Conservation (phyloP, 1,139 yeast genomes). For the Taphrina betulina region DNA sequence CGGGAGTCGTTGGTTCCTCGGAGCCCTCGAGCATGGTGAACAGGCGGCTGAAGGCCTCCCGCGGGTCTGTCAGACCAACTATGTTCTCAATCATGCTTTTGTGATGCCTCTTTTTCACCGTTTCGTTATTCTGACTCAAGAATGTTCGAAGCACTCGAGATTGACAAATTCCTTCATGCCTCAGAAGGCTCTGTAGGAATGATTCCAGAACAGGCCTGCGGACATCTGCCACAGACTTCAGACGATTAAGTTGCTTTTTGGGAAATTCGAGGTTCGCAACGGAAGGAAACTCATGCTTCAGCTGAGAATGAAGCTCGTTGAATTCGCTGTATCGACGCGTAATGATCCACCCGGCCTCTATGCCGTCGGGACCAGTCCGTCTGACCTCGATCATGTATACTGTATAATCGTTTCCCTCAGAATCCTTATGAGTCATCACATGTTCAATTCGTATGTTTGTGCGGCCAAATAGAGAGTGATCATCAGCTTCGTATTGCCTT, state of each 20-base stretch:
- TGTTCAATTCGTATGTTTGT: slow-evolving; percentile 1
- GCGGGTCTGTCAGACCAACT: slow-evolving; percentile 44
- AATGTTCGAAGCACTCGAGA: slow-evolving; percentile 72
- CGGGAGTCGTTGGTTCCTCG: background rate
- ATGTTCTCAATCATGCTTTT: slow-evolving; percentile 59
- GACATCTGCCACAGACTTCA: slow-evolving; percentile 58
- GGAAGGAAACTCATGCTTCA: slow-evolving; percentile 55
- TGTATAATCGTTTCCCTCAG: slow-evolving; percentile 9
- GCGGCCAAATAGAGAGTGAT: slow-evolving; percentile 71
- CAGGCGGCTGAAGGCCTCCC: slow-evolving; percentile 62
- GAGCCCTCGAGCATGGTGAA: slow-evolving; percentile 47
- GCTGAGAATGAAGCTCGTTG: slow-evolving; percentile 64
- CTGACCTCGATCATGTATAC: slow-evolving; percentile 23
- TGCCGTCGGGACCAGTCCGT: slow-evolving; percentile 37
- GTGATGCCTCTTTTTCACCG: slow-evolving; percentile 65
- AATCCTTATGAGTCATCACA: slow-evolving; percentile 1
- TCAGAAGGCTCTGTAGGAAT: slow-evolving; percentile 60
- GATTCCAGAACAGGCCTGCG: slow-evolving; percentile 62
- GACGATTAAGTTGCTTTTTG: slow-evolving; percentile 50
- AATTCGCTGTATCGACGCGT: slow-evolving; percentile 87
- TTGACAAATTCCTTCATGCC: slow-evolving; percentile 68
- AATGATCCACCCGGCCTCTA: slow-evolving; percentile 80
- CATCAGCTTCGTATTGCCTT: slow-evolving; percentile 79
- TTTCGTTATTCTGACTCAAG: slow-evolving; percentile 45
- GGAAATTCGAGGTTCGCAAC: slow-evolving; percentile 61